Conservation (phyloP, 345 rosid species). For the Clausena lansium region DNA sequence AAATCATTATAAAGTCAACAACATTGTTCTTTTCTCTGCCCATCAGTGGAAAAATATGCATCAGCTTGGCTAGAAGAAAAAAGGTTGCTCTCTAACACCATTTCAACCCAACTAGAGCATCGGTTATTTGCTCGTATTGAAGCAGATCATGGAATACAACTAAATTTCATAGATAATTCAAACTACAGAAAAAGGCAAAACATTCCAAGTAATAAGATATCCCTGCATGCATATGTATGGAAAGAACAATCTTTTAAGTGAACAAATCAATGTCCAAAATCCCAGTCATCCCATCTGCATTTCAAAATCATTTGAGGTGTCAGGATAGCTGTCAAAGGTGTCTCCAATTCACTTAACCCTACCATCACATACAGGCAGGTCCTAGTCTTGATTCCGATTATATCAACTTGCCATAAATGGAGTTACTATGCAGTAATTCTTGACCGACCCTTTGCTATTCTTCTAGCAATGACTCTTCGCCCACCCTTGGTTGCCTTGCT, state of each 20-base stretch:
- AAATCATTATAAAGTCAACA: not conserved
- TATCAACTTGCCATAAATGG: not conserved
- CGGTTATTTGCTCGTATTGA: not conserved
- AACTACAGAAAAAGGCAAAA: conserved; percentile 1
- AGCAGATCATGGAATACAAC: not conserved
- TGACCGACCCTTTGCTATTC: conserved; percentile 90
- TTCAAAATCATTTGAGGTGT: not conserved
- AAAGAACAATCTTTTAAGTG: conserved; percentile 5
- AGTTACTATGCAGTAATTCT: conserved; percentile 75
- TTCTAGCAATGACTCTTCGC: conserved; percentile 89
- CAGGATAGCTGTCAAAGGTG: not conserved
- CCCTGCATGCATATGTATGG: not conserved
- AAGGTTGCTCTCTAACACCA: too few species aligned
- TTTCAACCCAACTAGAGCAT: not conserved
- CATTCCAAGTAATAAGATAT: not conserved
- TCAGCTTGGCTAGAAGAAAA: not conserved
- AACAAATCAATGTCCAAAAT: conserved; percentile 1
- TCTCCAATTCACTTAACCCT: not conserved
- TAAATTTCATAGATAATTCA: not conserved
- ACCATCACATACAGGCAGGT: conserved; percentile 8
- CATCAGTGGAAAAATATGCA: not conserved
- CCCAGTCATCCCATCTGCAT: not conserved
- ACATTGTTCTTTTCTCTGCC: not conserved
- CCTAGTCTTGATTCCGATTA: not conserved
- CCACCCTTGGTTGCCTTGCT: conserved; percentile 99